Base-by-base conservation (phyloP, 1,284 basidiomycete genomes). In the Cryptococcus maquisensis region DNA sequence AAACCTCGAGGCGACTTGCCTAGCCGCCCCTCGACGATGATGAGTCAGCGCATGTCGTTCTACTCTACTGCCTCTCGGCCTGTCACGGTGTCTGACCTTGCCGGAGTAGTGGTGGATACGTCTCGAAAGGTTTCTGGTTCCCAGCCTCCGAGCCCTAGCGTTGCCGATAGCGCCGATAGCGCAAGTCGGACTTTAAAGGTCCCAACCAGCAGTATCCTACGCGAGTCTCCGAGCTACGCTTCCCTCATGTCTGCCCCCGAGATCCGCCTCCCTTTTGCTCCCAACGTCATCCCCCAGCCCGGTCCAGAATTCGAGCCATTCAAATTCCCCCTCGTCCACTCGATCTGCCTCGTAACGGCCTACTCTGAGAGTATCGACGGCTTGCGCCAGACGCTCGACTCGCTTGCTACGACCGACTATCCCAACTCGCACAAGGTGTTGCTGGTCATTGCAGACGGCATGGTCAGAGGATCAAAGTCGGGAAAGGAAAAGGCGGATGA, bases 321-420 rank as follows among this genome's bases (percentile, higher is more conserved):
- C 81, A 88, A 90, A 67, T 99, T 91, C 81, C 93, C 92, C 0
- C 84, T 98, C 23, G 88, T 86, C 2, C 91, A 98, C 74, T 86
- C 90, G 6, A 93, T 98, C 64, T 93, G 91, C 69, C 85, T 98
- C 28, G 96, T 99, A 59, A 99, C 96, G 1, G 96, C 96, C 3
- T 99, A 99, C 74, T 97, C 94, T 1, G 95, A 99, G 77, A 95
- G 90, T 2, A 83, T 95, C 35, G 94, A 97, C 74, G 96, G 96
- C 80, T 81, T 99, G 4, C 85, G 95, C 38, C 98, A 96, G 10
- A 99, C 96, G 0, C 80, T 99, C 24, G 95, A 99, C 77, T 98
- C 95, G 16, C 83, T 99, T 23, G 93, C 94, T 4, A 98, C 95
- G 7, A 98, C 95, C 44, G 94, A 98, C 76, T 99, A 98, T 72